Base-by-base conservation (phyloP, 2,329 filamentous ascomycete species). In the Aspergillus tanneri region DNA sequence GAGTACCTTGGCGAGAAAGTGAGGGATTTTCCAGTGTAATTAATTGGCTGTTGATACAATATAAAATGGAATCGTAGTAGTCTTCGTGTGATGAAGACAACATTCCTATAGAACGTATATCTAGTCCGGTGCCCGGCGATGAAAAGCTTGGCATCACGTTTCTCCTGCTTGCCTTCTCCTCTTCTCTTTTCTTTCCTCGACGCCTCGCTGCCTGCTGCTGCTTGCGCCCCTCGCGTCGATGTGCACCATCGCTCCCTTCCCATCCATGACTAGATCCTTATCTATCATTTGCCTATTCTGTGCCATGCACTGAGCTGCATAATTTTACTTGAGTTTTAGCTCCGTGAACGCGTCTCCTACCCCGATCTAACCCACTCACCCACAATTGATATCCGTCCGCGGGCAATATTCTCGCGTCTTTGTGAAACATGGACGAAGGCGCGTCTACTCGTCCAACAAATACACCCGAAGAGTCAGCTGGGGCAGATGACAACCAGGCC, bases 391-490 rank as follows among this genome's bases (percentile, higher is more conserved):
- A 21, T 34, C 25, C 32, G 14, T 37, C 41, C 45, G 42, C 46
- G 49, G 42, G 36, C 37, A 28, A 19, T 36, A 19, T 16, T 36
- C 44, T 49, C 45, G 47, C 45, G 34, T 48, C 41, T 12, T 37
- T 47, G 59, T 54, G 52, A 52, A 56, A 53, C 52, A 62, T 62
- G 59, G 57, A 57, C 5, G 56, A 62, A 52, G 35, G 46, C 44
- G 49, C 49, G 42, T 57, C 58, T 38, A 38, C 57, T 45, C 56
- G 52, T 50, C 58, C 68, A 60, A 57, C 64, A 47, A 70, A 73
- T 38, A 63, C 67, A 22, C 61, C 68, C 35, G 65, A 68, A 45
- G 66, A 70, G 43, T 72, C 74, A 52, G 68, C 69, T 47, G 67
- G 60, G 25, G 70, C 66, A 19, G 64, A 69, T 28, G 62, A 64